These are phyloP conservation scores for Yamadazyma friedrichii DNA, from an alignment of 1,139 yeast genomes.

Conservation along the genomic window DNA sequence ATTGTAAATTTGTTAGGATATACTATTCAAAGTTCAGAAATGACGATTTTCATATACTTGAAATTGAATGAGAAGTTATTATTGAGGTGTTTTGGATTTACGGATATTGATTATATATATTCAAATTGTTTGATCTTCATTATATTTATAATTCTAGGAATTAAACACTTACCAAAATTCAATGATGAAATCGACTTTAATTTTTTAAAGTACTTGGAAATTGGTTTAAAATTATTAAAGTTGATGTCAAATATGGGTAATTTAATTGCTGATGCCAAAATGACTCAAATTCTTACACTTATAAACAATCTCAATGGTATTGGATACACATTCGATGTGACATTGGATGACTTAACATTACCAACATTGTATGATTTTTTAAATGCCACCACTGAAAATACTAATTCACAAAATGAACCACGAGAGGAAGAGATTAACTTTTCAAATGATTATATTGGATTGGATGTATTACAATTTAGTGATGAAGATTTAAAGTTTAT, in stretches of 20 bases:
- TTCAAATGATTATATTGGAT: slow-evolving; percentile 6
- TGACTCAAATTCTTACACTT: slow-evolving; percentile 20
- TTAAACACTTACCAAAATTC: slow-evolving; percentile 9
- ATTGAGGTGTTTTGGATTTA: slow-evolving; percentile 25
- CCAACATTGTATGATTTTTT: slow-evolving; percentile 6
- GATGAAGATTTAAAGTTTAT: slow-evolving; percentile 7
- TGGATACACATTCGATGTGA: background rate
- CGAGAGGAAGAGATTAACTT: slow-evolving; percentile 1
- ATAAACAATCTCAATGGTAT: slow-evolving; percentile 13
- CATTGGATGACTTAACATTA: background rate
- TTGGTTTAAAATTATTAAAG: slow-evolving; percentile 20
- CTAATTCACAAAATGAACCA: slow-evolving; percentile 1
- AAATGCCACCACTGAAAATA: background rate
- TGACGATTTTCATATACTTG: slow-evolving; percentile 26
- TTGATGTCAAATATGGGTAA: slow-evolving; percentile 26
- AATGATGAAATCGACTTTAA: slow-evolving; percentile 11
- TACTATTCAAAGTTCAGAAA: slow-evolving; percentile 23
- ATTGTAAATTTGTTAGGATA: slow-evolving; percentile 20
- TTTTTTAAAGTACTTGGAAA: slow-evolving; percentile 21
- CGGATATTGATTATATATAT: slow-evolving; percentile 27
- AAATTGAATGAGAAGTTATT: slow-evolving; percentile 20
- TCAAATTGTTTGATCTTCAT: slow-evolving; percentile 23
- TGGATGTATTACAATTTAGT: slow-evolving; percentile 4
- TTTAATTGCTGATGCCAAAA: slow-evolving; percentile 24
- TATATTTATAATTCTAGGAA: slow-evolving; percentile 21